Conservation (phyloP, 2,329 filamentous ascomycete genomes). For the Trichoderma asperellum region DNA sequence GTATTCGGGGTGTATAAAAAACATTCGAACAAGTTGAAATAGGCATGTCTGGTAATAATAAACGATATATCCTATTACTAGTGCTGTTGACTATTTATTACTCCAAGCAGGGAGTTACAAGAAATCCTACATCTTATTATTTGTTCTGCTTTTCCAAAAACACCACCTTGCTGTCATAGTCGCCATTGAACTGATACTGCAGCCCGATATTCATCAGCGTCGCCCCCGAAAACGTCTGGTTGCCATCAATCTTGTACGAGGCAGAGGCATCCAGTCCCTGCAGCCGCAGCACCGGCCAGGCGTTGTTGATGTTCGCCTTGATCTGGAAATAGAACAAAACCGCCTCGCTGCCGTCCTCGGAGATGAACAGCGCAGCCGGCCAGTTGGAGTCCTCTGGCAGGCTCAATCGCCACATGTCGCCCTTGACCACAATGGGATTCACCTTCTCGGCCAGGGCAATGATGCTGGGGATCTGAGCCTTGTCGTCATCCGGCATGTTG, state of each 20-base stretch:
- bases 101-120: not conserved
- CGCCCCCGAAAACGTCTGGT: slow-evolving; percentile 57
- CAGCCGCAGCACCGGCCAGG: slow-evolving; percentile 54
- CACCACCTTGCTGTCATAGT: slow-evolving; percentile 62
- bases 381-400: slow-evolving; percentile 63
- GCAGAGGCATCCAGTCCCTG: slow-evolving; percentile 60
- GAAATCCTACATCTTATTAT: not conserved
- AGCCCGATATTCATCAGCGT: slow-evolving; percentile 67
- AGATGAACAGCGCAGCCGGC: slow-evolving; percentile 64
- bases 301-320: slow-evolving; percentile 54
- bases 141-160: slow-evolving; percentile 50
- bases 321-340: slow-evolving; percentile 67
- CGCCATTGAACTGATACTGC: slow-evolving; percentile 54
- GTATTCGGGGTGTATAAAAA: too few relatives aligned
- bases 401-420: slow-evolving; percentile 62
- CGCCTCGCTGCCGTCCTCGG: slow-evolving; percentile 52
- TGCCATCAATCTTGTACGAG: slow-evolving; percentile 57
- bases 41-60: not conserved
- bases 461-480: slow-evolving; percentile 55
- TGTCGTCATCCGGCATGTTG: slow-evolving; percentile 56
- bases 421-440: slow-evolving; percentile 62
- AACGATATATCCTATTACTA: not conserved
- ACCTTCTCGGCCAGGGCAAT: slow-evolving; percentile 59
- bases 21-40: too few relatives aligned
- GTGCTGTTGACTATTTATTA: not conserved